Evolutionary conservation across 1,284 basidiomycete genomes (phyloP).

Genomic region (Apiotrichum siamense): DNA sequence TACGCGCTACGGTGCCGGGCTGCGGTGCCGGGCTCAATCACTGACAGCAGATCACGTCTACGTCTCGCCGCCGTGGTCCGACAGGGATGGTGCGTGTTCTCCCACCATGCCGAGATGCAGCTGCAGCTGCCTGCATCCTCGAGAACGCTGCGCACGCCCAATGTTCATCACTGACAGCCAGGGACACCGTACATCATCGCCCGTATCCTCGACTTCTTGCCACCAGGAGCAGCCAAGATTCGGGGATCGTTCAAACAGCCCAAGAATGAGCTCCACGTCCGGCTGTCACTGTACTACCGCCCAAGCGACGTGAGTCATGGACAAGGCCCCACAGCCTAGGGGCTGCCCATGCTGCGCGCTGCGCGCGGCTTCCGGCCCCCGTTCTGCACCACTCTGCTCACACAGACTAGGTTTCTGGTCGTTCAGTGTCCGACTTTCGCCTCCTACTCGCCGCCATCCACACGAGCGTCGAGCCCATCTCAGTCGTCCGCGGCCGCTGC

Average conservation of each 20-base stretch:
- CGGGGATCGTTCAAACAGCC: conserved; percentile 25
- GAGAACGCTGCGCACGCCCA: no score
- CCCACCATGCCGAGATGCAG: background rate
- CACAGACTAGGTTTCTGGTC: conserved; percentile 37
- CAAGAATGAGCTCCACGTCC: conserved; percentile 52
- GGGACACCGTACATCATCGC: conserved; percentile 80
- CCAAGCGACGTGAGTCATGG: conserved; percentile 50
- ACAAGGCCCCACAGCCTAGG: background rate
- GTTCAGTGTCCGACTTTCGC: conserved; percentile 67
- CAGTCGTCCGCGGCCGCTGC: conserved; percentile 83
- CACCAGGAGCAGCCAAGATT: conserved; percentile 50
- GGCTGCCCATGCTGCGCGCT: no score
- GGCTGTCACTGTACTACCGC: conserved; percentile 88
- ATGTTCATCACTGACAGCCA: conserved; percentile 8
- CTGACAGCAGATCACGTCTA: conserved; percentile 78
- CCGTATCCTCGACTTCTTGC: conserved; percentile 91
- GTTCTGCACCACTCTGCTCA: background rate
- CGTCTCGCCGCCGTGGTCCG: conserved; percentile 81
- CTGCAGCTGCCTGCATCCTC: background rate
- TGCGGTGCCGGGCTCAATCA: background rate
- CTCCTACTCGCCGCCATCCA: conserved; percentile 90
- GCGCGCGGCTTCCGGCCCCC: background rate
- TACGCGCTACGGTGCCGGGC: conserved; percentile 14
- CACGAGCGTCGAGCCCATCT: conserved; percentile 87
- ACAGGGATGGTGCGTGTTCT: conserved; percentile 64